A percentile compares a stretch with the other conserved stretches of the same genome.
Evolutionary conservation across 345 rosid species (phyloP).

Genomic region (Excoecaria agallocha): DNA sequence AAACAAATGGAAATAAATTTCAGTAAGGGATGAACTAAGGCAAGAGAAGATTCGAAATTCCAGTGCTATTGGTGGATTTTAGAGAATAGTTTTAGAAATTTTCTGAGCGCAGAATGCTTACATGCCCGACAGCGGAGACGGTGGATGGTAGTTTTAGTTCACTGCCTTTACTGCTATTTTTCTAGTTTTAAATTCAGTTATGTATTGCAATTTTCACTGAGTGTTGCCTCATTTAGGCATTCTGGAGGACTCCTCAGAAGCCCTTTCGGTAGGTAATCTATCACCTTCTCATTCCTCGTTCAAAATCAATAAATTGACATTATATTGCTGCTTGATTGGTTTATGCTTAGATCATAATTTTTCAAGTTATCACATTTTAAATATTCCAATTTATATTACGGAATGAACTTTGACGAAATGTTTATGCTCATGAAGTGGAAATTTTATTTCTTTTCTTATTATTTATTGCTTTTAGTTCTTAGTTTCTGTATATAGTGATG

Average conservation of each 20-base stretch:
- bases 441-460: not conserved
- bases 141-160: no score
- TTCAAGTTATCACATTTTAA: not conserved
- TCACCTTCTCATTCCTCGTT: not conserved
- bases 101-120: no score
- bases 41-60: not conserved
- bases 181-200: conserved; percentile 7
- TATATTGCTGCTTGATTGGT: not conserved
- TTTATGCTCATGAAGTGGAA: not conserved
- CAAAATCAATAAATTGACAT: not conserved
- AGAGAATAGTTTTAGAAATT: not conserved
- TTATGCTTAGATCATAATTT: not conserved
- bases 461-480: no score
- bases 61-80: not conserved
- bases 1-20: no score
- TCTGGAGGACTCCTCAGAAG: conserved; percentile 89
- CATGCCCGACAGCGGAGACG: no score
- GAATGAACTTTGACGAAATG: not conserved
- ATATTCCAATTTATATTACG: not conserved
- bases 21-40: not conserved
- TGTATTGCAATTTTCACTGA: no score
- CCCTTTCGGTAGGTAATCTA: conserved; percentile 77
- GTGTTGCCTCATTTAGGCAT: no score
- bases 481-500: no score
- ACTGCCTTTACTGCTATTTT: not conserved